Conservation (phyloP, 257 asterid genomes). For the Solanum rostratum region DNA sequence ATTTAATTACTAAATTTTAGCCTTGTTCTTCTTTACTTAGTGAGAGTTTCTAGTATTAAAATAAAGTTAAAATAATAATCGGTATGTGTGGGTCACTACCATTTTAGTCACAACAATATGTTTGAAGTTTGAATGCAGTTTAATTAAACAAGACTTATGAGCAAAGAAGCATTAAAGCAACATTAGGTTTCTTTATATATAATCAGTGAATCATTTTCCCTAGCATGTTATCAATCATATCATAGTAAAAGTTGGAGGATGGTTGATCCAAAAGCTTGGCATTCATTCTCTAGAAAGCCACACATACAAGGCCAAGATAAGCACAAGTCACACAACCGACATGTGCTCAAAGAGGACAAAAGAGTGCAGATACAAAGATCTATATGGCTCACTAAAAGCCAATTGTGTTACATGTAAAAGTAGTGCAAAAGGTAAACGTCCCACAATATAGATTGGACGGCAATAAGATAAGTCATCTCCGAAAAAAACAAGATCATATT, state of each 20-base stretch:
- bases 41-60: neutral
- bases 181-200: neutral
- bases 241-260: neutral
- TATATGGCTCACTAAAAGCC: neutral
- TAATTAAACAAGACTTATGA: neutral
- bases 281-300: neutral
- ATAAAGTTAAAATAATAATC: neutral
- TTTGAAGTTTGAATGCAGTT: too few relatives aligned
- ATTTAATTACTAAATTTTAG: neutral
- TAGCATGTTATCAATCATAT: neutral
- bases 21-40: neutral
- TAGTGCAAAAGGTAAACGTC: neutral
- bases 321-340: neutral
- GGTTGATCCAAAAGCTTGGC: neutral
- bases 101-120: too few relatives aligned
- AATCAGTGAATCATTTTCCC: neutral
- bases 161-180: neutral
- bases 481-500: neutral
- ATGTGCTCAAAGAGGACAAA: neutral
- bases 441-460: neutral
- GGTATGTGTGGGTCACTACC: neutral
- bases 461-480: neutral
- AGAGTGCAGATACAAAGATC: neutral
- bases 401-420: neutral
- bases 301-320: neutral